phyloP scores from a whole-genome alignment of 345 rosid genomes.

The Gynandropsis gynandra region DNA sequence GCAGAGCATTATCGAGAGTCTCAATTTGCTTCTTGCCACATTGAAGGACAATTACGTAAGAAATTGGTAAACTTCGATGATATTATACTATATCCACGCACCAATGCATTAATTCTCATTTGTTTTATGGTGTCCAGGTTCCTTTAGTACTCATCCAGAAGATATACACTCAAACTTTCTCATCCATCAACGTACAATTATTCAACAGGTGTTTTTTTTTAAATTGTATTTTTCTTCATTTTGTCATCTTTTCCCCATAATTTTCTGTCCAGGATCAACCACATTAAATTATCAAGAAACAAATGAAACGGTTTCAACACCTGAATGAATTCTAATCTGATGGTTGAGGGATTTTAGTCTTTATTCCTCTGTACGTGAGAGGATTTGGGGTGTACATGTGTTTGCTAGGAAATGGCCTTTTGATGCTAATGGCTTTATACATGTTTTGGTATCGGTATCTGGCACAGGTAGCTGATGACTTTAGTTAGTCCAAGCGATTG shows the following conservation, averaged over 20 bases:
- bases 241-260: no score
- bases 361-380: no score
- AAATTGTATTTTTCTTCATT: no score
- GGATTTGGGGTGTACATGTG: no score
- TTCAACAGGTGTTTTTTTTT: slow-evolving; percentile 64
- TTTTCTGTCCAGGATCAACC: no score
- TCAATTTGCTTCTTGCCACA: slow-evolving; percentile 69
- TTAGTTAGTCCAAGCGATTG: neutral
- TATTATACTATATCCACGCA: neutral
- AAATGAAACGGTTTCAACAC: no score
- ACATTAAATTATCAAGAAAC: no score
- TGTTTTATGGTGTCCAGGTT: slow-evolving; percentile 47
- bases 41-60: slow-evolving; percentile 89
- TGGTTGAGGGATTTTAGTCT: no score
- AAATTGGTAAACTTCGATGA: slow-evolving; percentile 2
- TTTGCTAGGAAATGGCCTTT: no score
- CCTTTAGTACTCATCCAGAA: slow-evolving; percentile 94
- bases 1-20: slow-evolving; percentile 92
- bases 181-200: slow-evolving; percentile 79
- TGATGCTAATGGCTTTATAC: slow-evolving; percentile 2
- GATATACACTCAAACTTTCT: slow-evolving; percentile 90
- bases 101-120: slow-evolving; percentile 12
- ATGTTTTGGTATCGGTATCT: neutral
- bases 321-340: no score
- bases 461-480: neutral